phyloP scores from a whole-genome alignment of 306 rosid genomes.

The Cucumis hystrix region DNA sequence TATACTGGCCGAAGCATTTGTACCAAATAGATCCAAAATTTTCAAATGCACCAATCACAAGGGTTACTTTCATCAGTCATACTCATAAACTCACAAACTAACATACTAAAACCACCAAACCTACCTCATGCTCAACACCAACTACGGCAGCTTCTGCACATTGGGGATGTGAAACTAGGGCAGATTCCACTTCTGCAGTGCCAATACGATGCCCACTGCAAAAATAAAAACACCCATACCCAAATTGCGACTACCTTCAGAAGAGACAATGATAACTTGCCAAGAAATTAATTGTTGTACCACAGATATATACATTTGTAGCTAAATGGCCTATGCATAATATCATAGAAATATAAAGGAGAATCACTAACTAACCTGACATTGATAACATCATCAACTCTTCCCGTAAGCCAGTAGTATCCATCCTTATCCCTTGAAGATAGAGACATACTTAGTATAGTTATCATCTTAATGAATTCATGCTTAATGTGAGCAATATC shows the following conservation, averaged over 20 bases:
- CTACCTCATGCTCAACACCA: slow-evolving; percentile 92
- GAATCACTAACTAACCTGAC: slow-evolving; percentile 44
- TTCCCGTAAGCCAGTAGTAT: slow-evolving; percentile 95
- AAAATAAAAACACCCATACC: background rate
- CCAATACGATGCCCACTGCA: slow-evolving; percentile 99
- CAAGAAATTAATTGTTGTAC: background rate
- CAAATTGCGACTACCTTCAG: background rate
- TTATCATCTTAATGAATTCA: background rate
- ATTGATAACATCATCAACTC: slow-evolving; percentile 98
- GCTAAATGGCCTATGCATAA: background rate
- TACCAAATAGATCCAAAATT: background rate
- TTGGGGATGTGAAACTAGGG: slow-evolving; percentile 77
- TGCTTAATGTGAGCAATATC: background rate
- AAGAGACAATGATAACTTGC: background rate
- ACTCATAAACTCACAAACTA: background rate
- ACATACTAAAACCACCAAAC: slow-evolving; percentile 6
- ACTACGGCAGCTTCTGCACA: slow-evolving; percentile 99
- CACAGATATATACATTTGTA: background rate
- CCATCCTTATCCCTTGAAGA: slow-evolving; percentile 93
- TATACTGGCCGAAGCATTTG: slow-evolving; percentile 2
- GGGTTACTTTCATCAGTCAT: background rate
- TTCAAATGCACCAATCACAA: background rate
- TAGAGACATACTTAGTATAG: slow-evolving; percentile 17
- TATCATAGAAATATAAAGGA: background rate
- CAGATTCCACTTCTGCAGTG: slow-evolving; percentile 99